phyloP scores from a whole-genome alignment of 192 early-diverging fungal genomes.

The Coemansia javaensis region DNA sequence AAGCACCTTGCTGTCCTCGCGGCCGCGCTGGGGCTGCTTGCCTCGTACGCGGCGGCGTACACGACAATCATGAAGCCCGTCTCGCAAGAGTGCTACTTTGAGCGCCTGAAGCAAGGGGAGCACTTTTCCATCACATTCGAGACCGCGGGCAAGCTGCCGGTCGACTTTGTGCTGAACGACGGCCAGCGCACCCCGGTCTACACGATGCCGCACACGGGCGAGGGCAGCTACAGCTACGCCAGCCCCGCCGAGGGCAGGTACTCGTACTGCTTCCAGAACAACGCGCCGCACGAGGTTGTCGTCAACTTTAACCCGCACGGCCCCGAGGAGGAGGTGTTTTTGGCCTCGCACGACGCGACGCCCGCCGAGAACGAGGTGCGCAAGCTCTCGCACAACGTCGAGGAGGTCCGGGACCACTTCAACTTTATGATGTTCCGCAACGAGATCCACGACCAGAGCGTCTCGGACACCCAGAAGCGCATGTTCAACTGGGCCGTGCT shows the following conservation, averaged over 20 bases:
- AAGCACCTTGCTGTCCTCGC: conserved; percentile 20
- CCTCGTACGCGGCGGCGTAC: conserved; percentile 33
- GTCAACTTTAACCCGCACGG: conserved; percentile 50
- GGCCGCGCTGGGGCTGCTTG: conserved; percentile 21
- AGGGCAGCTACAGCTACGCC: conserved; percentile 37
- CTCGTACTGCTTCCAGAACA: conserved; percentile 45
- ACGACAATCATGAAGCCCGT: conserved; percentile 44
- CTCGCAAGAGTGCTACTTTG: conserved; percentile 46
- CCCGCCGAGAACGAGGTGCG: conserved; percentile 41
- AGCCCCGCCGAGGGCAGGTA: conserved; percentile 35
- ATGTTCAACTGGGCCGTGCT: conserved; percentile 48
- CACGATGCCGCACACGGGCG: conserved; percentile 40
- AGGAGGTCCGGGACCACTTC: conserved; percentile 47
- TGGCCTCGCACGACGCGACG: conserved; percentile 27
- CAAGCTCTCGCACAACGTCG: conserved; percentile 46
- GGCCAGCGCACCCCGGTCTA: conserved; percentile 25
- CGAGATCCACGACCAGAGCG: conserved; percentile 45
- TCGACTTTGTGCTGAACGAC: conserved; percentile 37
- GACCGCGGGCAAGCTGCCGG: conserved; percentile 43
- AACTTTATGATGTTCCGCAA: conserved; percentile 50
- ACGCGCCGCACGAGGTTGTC: conserved; percentile 43
- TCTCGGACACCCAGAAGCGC: conserved; percentile 32
- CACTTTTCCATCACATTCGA: conserved; percentile 48
- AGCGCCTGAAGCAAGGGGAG: conserved; percentile 41
- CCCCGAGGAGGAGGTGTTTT: conserved; percentile 35